phyloP scores from a whole-genome alignment of 441 rosid species.

The Monsonia emarginata region DNA sequence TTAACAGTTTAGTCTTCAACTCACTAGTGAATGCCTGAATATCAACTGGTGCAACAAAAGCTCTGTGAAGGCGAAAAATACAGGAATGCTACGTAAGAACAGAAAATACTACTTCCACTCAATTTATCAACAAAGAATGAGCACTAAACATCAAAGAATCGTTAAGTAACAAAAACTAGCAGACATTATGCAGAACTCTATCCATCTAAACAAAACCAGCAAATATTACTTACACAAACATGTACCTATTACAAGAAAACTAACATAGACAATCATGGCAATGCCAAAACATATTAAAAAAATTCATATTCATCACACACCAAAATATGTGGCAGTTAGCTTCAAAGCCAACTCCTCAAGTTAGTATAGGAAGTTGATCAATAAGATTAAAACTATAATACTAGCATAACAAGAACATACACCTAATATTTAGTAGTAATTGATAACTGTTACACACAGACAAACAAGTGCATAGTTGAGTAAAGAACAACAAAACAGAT shows the following conservation, averaged over 20 bases:
- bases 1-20: slow-evolving; percentile 58
- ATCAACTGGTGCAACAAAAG: slow-evolving; percentile 79
- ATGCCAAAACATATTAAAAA: neutral
- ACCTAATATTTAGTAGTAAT: neutral
- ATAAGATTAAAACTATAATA: neutral
- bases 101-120: neutral
- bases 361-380: neutral
- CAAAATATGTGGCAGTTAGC: neutral
- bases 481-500: neutral
- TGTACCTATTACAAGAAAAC: neutral
- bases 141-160: neutral
- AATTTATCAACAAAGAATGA: slow-evolving; percentile 4
- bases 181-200: neutral
- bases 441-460: neutral
- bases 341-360: slow-evolving; percentile 1
- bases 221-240: too few species aligned
- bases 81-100: slow-evolving; percentile 12
- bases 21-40: slow-evolving; percentile 77
- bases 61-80: slow-evolving; percentile 42
- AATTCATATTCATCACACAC: neutral
- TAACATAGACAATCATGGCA: neutral
- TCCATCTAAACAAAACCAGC: neutral
- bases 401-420: neutral
- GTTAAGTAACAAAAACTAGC: neutral
- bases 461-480: neutral